These are phyloP conservation scores for Lachancea dasiensis DNA, from an alignment of 805 yeast genomes.

Conservation along the genomic window DNA sequence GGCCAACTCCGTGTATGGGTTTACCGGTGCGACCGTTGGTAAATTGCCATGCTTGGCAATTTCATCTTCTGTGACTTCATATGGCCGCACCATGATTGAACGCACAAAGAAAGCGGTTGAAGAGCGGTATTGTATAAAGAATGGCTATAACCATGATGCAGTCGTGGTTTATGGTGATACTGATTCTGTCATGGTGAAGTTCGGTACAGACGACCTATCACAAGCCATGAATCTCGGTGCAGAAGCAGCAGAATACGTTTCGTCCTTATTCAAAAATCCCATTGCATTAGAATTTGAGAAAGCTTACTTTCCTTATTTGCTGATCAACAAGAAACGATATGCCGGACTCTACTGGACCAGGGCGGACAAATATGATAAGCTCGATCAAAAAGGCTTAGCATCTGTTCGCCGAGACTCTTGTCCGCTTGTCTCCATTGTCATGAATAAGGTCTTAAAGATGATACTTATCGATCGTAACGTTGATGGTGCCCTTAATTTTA, in stretches of 20 bases:
- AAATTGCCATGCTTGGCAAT: constrained; percentile 94
- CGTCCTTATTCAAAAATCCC: constrained; percentile 72
- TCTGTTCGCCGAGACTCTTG: constrained; percentile 98
- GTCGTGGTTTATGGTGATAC: constrained; percentile 97
- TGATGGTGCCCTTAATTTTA: constrained; percentile 74
- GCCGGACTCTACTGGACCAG: constrained; percentile 97
- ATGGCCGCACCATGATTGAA: constrained; percentile 96
- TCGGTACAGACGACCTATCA: constrained; percentile 73
- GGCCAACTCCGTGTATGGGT: constrained; percentile 97
- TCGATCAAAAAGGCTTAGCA: constrained; percentile 98
- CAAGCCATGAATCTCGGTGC: constrained; percentile 89
- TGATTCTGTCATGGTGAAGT: constrained; percentile 98
- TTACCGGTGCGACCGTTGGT: constrained; percentile 98
- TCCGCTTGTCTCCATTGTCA: constrained; percentile 87
- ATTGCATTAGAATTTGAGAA: constrained; percentile 95
- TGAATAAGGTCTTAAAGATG: constrained; percentile 80
- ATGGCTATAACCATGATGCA: constrained; percentile 81
- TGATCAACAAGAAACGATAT: constrained; percentile 93
- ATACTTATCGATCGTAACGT: constrained; percentile 87
- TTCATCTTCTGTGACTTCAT: constrained; percentile 91
- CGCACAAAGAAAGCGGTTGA: constrained; percentile 82
- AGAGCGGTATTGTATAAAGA: constrained; percentile 65
- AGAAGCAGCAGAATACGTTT: constrained; percentile 88
- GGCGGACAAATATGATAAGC: constrained; percentile 86
- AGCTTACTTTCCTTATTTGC: constrained; percentile 87